Conservation (phyloP, 345 rosid species). For the Syzygium grande region DNA sequence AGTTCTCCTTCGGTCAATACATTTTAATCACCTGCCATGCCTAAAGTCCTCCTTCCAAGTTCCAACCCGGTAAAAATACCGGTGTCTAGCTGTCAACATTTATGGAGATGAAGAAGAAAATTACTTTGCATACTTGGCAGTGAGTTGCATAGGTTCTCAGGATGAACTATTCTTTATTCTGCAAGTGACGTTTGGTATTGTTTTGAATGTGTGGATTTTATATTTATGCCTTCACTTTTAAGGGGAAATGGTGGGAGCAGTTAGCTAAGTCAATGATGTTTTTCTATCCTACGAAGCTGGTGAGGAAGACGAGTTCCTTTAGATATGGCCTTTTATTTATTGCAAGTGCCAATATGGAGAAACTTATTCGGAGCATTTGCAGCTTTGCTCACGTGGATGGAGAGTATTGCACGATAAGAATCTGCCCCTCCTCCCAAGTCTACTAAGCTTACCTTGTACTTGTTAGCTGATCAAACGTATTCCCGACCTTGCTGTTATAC, state of each 20-base stretch:
- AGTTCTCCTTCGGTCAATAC: background rate
- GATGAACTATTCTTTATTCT: background rate
- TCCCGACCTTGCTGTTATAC: background rate
- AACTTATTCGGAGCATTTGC: background rate
- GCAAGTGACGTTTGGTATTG: background rate
- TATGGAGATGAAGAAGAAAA: background rate
- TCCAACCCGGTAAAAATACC: background rate
- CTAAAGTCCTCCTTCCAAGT: background rate
- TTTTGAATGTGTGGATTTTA: background rate
- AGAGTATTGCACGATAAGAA: background rate
- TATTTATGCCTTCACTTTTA: background rate
- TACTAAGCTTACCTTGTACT: background rate
- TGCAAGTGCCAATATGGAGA: background rate
- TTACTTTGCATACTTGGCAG: background rate
- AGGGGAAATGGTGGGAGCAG: background rate
- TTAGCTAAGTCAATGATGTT: background rate
- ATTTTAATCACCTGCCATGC: background rate
- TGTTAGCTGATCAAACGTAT: background rate
- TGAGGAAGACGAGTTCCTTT: background rate
- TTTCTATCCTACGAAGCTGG: background rate
- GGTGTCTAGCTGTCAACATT: background rate
- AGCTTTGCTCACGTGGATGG: background rate
- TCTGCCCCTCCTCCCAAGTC: background rate
- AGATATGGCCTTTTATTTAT: background rate
- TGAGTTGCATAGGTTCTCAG: background rate